phyloP scores from a whole-genome alignment of 1,284 basidiomycete genomes.

The Ceratobasidium sp. region DNA sequence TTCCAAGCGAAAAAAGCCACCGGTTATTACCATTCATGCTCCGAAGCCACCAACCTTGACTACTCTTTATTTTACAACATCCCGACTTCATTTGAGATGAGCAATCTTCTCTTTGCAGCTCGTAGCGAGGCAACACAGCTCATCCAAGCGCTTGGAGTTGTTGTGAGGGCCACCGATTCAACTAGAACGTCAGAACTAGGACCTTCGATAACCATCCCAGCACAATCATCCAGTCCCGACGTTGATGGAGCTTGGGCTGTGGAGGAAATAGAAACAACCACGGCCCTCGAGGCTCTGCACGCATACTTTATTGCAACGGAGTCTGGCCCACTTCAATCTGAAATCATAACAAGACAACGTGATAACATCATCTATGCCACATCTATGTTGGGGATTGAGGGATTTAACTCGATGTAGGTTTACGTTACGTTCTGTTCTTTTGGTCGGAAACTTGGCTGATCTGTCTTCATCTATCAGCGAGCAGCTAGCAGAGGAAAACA shows the following conservation, averaged over 20 bases:
- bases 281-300: neutral
- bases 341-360: neutral
- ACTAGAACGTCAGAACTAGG: too few relatives aligned
- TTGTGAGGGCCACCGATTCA: too few relatives aligned
- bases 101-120: neutral
- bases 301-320: neutral
- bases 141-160: neutral
- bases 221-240: too few relatives aligned
- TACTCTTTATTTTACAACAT: neutral
- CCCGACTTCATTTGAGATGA: neutral
- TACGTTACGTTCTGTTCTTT: neutral
- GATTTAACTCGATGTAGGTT: neutral
- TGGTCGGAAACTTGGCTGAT: neutral
- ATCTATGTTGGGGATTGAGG: neutral
- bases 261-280: neutral
- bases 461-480: neutral
- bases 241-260: neutral
- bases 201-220: too few relatives aligned
- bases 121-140: neutral
- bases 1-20: conserved; percentile 11
- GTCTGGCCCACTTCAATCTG: neutral
- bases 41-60: neutral
- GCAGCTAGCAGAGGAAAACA: neutral
- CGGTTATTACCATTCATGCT: neutral
- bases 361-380: conserved; percentile 6